Conservation (phyloP, 2,329 filamentous ascomycete genomes). For the Penicillium sp. region DNA sequence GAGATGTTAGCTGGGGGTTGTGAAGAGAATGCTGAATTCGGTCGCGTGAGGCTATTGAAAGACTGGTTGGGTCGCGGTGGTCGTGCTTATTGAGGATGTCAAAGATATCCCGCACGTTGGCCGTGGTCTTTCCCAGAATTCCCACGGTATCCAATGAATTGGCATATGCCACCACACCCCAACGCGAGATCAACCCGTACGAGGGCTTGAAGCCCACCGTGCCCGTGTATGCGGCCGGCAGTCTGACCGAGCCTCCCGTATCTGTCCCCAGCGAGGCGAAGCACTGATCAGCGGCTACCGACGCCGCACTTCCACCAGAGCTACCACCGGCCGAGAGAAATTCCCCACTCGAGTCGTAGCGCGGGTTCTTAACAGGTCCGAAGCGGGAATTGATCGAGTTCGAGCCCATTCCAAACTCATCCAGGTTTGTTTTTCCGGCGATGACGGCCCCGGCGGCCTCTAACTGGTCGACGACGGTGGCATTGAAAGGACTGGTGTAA, state of each 20-base stretch:
- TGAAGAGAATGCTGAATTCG: slow-evolving; percentile 50
- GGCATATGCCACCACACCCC: slow-evolving; percentile 86
- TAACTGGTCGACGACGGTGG: slow-evolving; percentile 74
- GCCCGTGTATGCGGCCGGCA: slow-evolving; percentile 85
- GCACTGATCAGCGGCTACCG: slow-evolving; percentile 67
- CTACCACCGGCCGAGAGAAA: slow-evolving; percentile 77
- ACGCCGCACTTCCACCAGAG: slow-evolving; percentile 89
- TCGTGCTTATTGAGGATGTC: slow-evolving; percentile 62
- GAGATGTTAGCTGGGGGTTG: slow-evolving; percentile 21
- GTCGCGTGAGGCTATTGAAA: slow-evolving; percentile 58
- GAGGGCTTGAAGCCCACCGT: slow-evolving; percentile 87
- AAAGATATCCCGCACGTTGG: slow-evolving; percentile 55
- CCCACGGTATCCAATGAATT: slow-evolving; percentile 93
- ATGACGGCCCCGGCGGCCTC: slow-evolving; percentile 63
- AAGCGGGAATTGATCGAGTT: slow-evolving; percentile 70
- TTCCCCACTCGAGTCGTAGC: slow-evolving; percentile 38
- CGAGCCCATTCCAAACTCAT: slow-evolving; percentile 95
- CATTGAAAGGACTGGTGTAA: slow-evolving; percentile 76
- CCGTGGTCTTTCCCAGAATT: slow-evolving; percentile 62
- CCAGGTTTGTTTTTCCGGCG: slow-evolving; percentile 84
- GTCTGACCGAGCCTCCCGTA: slow-evolving; percentile 83
- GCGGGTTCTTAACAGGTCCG: slow-evolving; percentile 62
- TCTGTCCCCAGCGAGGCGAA: slow-evolving; percentile 83
- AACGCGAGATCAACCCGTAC: slow-evolving; percentile 82
- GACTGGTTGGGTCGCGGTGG: slow-evolving; percentile 71